Percentiles rank a stretch among this genome's conserved stretches.
Conservation (phyloP, 2,329 filamentous ascomycete genomes). For the Cryphonectria nitschkei region DNA sequence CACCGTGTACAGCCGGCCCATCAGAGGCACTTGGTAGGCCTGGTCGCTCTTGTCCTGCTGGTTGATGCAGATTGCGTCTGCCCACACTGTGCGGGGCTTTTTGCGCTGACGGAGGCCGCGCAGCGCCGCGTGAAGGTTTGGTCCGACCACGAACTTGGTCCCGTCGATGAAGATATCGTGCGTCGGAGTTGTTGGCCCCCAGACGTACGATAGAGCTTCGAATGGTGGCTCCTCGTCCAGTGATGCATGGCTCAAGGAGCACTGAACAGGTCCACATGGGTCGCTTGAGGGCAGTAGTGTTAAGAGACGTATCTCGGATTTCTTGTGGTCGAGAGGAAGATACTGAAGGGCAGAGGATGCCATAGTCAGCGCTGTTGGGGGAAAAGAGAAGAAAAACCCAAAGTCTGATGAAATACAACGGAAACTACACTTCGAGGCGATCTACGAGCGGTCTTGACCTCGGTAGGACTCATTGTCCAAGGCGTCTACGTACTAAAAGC, state of each 20-base stretch:
- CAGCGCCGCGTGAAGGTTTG: background rate
- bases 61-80: conserved; percentile 35
- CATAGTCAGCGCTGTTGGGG: background rate
- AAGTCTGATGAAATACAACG: no score
- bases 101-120: conserved; percentile 3
- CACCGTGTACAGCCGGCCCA: conserved; percentile 12
- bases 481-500: background rate
- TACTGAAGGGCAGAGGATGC: background rate
- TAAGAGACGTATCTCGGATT: conserved; percentile 1
- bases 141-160: background rate
- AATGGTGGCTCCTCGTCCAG: background rate
- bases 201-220: conserved; percentile 17
- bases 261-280: background rate
- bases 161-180: conserved; percentile 8
- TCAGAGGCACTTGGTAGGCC: conserved; percentile 13
- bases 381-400: background rate
- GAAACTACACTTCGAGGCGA: background rate
- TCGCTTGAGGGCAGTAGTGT: background rate
- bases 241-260: background rate
- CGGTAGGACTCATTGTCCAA: background rate
- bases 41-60: conserved; percentile 10
- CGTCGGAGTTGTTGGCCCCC: conserved; percentile 1
- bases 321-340: background rate
- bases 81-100: conserved; percentile 31
- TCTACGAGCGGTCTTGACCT: background rate